These are phyloP conservation scores for Curvularia hawaiiensis DNA, from an alignment of 2,329 filamentous ascomycete genomes.

Conservation along the genomic window DNA sequence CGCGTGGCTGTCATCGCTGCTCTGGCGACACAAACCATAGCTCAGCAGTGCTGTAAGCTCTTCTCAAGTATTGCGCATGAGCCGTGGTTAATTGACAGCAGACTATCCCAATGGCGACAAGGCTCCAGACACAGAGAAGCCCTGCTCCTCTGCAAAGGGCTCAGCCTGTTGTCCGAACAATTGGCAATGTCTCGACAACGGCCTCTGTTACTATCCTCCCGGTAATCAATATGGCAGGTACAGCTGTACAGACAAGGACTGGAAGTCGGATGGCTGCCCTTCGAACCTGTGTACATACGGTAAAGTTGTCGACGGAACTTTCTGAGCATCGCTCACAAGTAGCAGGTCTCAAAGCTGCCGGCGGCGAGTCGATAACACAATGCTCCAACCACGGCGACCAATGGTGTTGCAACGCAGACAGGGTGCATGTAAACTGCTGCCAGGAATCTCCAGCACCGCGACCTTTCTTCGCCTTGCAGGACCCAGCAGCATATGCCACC, in stretches of 20 bases:
- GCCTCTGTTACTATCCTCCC: conserved; percentile 41
- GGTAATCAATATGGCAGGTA: conserved; percentile 39
- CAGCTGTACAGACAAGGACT: conserved; percentile 44
- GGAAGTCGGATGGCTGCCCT: conserved; percentile 40
- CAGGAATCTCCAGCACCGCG: conserved; percentile 36
- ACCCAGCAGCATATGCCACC: conserved; percentile 41
- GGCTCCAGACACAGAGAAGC: conserved; percentile 37
- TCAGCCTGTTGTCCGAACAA: conserved; percentile 45
- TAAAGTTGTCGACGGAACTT: conserved; percentile 13
- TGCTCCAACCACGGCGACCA: conserved; percentile 40
- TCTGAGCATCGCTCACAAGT: conserved; percentile 3
- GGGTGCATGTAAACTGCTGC: conserved; percentile 38
- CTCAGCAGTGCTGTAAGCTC: conserved; percentile 40
- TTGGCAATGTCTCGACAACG: conserved; percentile 46
- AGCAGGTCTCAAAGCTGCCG: conserved; percentile 29
- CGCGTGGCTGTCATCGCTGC: conserved; percentile 25
- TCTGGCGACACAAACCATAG: conserved; percentile 24
- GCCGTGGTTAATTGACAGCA: conserved; percentile 21
- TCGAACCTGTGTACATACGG: conserved; percentile 45
- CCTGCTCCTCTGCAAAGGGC: conserved; percentile 41
- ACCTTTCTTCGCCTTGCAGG: conserved; percentile 41
- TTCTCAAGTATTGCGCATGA: not conserved
- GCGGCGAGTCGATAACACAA: conserved; percentile 42
- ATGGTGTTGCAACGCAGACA: conserved; percentile 46
- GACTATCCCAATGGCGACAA: conserved; percentile 43